A percentile compares a stretch with the other conserved stretches of the same genome.
phyloP scores from a whole-genome alignment of 768 basidiomycete genomes.

The Auricularia sp. region DNA sequence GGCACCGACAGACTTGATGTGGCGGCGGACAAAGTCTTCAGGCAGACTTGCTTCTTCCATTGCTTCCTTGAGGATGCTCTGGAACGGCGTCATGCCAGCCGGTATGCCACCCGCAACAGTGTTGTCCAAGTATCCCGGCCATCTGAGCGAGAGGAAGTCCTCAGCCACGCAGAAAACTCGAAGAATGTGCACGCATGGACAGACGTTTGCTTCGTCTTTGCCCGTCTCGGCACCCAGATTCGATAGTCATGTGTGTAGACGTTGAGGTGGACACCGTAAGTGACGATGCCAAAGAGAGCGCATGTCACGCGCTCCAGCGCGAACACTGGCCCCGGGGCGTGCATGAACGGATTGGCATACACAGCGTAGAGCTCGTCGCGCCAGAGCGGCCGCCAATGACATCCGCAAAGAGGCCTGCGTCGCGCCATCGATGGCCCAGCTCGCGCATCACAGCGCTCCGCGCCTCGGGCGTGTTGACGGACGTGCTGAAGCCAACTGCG shows the following conservation, averaged over 20 bases:
- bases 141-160: slow-evolving; percentile 31
- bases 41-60: slow-evolving; percentile 86
- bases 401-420: slow-evolving; percentile 47
- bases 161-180: no score
- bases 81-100: slow-evolving; percentile 59
- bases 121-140: slow-evolving; percentile 84
- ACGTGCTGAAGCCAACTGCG: slow-evolving; percentile 39
- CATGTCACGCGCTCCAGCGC: slow-evolving; percentile 86
- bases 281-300: slow-evolving; percentile 79
- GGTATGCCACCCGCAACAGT: slow-evolving; percentile 88
- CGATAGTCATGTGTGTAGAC: slow-evolving; percentile 50
- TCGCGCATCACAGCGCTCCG: slow-evolving; percentile 54
- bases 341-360: slow-evolving; percentile 60
- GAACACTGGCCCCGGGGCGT: slow-evolving; percentile 54
- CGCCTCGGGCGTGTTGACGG: slow-evolving; percentile 44
- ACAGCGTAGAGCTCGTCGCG: slow-evolving; percentile 74
- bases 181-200: slow-evolving; percentile 17
- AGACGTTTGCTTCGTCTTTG: slow-evolving; percentile 82
- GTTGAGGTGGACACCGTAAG: slow-evolving; percentile 89
- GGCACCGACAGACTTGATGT: slow-evolving; percentile 54
- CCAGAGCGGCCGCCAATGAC: slow-evolving; percentile 76
- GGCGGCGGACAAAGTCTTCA: slow-evolving; percentile 48
- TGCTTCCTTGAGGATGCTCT: slow-evolving; percentile 80
- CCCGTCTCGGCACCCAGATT: slow-evolving; percentile 84
- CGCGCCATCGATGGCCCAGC: slow-evolving; percentile 69